Evolutionary conservation across 306 rosid genomes (phyloP).

Genomic region (Begonia masoniana): DNA sequence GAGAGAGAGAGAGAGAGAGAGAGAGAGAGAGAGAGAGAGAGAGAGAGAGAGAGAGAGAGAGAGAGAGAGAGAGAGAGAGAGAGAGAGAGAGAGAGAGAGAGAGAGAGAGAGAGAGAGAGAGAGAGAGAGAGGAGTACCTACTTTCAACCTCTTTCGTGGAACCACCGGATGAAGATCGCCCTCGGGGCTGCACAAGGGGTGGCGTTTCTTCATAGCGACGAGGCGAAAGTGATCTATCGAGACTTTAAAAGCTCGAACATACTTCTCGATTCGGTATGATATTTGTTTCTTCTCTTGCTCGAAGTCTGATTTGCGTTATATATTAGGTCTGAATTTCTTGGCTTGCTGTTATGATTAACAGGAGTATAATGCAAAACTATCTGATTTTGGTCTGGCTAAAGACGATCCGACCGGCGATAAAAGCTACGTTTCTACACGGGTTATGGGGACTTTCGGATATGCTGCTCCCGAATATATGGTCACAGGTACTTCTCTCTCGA

Average conservation of each 20-base stretch:
- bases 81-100: too few relatives aligned
- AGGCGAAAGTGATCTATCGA: constrained; percentile 84
- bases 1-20: too few relatives aligned
- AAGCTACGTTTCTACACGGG: constrained; percentile 91
- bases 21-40: too few relatives aligned
- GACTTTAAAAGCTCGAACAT: constrained; percentile 82
- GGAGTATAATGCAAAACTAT: constrained; percentile 70
- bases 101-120: too few relatives aligned
- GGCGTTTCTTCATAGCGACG: constrained; percentile 88
- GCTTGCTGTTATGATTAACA: constrained; percentile 12
- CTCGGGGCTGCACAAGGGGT: constrained; percentile 90
- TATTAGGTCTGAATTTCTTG: constrained; percentile 4
- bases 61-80: too few relatives aligned
- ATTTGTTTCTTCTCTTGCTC: constrained; percentile 11
- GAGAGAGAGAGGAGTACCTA: constrained; percentile 75
- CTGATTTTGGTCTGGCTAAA: constrained; percentile 96
- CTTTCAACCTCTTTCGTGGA: constrained; percentile 90
- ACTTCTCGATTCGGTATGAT: constrained; percentile 61
- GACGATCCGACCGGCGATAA: constrained; percentile 79
- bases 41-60: too few relatives aligned
- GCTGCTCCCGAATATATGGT: constrained; percentile 98
- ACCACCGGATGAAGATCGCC: constrained; percentile 67
- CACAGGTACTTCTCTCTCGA: constrained; percentile 46
- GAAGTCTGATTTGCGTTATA: constrained; percentile 6
- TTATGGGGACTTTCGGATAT: constrained; percentile 96